phyloP scores from a whole-genome alignment of 1,139 yeast species.

The Taphrina communis region DNA sequence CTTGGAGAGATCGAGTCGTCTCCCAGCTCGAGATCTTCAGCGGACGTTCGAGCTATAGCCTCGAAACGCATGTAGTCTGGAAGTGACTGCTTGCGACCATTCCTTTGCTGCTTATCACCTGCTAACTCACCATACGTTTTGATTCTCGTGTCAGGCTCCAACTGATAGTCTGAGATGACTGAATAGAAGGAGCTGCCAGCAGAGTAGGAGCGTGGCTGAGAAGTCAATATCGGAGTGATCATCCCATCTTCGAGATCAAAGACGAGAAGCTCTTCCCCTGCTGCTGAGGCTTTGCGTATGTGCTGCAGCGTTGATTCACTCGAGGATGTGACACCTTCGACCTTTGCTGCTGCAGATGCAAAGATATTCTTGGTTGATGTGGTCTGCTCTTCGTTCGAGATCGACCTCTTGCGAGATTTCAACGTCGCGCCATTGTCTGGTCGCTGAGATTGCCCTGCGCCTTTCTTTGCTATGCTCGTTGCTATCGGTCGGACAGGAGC shows the following conservation, averaged over 20 bases:
- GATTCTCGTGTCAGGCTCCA: not conserved
- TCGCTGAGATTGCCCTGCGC: not conserved
- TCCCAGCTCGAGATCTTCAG: not conserved
- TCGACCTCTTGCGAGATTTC: not conserved
- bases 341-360: not conserved
- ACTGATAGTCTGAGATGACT: not conserved
- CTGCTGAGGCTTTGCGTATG: conserved; percentile 13
- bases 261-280: conserved; percentile 5
- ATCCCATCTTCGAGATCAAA: conserved; percentile 20
- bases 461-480: not conserved
- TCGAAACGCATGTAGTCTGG: conserved; percentile 9
- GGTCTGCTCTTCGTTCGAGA: not conserved
- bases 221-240: conserved; percentile 11
- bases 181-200: conserved; percentile 1
- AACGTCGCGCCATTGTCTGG: not conserved
- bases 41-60: conserved; percentile 1
- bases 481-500: not conserved
- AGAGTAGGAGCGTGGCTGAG: conserved; percentile 1
- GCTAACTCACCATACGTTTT: not conserved
- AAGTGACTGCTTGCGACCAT: not conserved
- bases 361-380: not conserved
- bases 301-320: conserved; percentile 7
- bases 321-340: not conserved
- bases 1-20: not conserved
- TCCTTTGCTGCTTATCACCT: not conserved